These are phyloP conservation scores for Neofusicoccum ribis DNA, from an alignment of 2,329 filamentous ascomycete species.

Conservation along the genomic window DNA sequence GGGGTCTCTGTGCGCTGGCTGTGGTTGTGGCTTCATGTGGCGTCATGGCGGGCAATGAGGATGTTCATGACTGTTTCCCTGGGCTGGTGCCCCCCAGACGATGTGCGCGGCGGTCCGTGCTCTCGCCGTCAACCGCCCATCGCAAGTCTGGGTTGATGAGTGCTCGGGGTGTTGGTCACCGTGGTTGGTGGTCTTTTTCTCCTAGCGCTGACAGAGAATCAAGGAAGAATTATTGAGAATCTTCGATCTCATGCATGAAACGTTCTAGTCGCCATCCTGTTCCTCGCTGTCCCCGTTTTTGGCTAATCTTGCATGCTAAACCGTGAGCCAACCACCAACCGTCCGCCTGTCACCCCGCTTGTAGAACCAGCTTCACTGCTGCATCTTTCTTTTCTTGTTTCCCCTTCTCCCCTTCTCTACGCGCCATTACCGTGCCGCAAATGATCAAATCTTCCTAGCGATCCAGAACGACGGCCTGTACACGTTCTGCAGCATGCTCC, in stretches of 20 bases:
- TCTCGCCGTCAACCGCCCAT: too few species aligned
- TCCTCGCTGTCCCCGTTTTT: neutral
- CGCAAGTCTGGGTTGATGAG: neutral
- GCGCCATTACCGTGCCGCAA: neutral
- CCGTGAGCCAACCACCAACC: neutral
- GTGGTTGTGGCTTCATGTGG: neutral
- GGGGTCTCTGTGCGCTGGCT: too few species aligned
- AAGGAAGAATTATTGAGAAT: neutral
- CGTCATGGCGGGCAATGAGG: neutral
- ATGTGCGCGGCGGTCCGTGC: too few species aligned
- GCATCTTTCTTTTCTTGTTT: neutral
- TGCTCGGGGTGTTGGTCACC: too few species aligned
- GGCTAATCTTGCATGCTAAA: neutral
- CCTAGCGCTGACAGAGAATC: neutral
- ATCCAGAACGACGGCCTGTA: slow-evolving; percentile 86
- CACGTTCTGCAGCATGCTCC: slow-evolving; percentile 82
- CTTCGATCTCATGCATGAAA: neutral
- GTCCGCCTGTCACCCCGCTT: neutral
- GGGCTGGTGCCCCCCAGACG: neutral
- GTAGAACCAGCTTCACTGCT: neutral
- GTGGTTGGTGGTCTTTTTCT: neutral
- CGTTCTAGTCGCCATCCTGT: slow-evolving; percentile 2
- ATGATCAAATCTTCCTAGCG: slow-evolving; percentile 63
- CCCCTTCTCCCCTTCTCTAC: too few species aligned
- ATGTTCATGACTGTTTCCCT: neutral